These are phyloP conservation scores for Pythium myriotylum DNA, from an alignment of 352 stramenopile species.

Conservation along the genomic window DNA sequence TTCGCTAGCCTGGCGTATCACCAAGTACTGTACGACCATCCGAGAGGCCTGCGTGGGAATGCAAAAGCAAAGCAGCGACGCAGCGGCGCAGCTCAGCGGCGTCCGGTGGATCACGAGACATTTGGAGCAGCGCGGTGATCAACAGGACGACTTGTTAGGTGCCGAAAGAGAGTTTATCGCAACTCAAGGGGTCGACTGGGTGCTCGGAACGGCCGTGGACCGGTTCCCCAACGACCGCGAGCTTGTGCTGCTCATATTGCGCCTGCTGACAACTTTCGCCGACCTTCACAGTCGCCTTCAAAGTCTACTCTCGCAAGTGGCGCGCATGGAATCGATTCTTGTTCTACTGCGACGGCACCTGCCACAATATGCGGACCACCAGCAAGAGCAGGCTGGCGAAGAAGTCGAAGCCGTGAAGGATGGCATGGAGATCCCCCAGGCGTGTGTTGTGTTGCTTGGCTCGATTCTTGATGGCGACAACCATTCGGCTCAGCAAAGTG, in stretches of 20 bases:
- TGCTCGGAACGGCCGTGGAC: background rate
- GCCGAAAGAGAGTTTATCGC: slow-evolving; percentile 32
- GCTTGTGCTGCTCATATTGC: slow-evolving; percentile 5
- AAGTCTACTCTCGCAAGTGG: slow-evolving; percentile 13
- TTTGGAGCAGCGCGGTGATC: slow-evolving; percentile 29
- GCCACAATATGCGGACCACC: background rate
- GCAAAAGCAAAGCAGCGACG: slow-evolving; percentile 30
- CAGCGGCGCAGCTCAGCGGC: slow-evolving; percentile 33
- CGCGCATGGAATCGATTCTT: slow-evolving; percentile 4
- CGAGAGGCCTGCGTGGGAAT: slow-evolving; percentile 51
- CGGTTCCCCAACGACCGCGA: background rate
- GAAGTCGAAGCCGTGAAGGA: too few species aligned
- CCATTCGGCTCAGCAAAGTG: slow-evolving; percentile 15
- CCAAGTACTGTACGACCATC: slow-evolving; percentile 44
- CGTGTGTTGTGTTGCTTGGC: slow-evolving; percentile 17
- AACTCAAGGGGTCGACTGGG: slow-evolving; percentile 1
- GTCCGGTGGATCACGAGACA: slow-evolving; percentile 60
- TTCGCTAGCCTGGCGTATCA: slow-evolving; percentile 60
- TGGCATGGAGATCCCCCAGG: too few species aligned
- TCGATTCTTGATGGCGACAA: slow-evolving; percentile 21
- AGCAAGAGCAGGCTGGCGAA: too few species aligned
- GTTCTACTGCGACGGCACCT: slow-evolving; percentile 20
- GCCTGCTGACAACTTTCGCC: slow-evolving; percentile 6
- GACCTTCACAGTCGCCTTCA: slow-evolving; percentile 8
- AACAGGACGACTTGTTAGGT: background rate